phyloP scores from a whole-genome alignment of 768 basidiomycete genomes.

The Termitomyces sp. region DNA sequence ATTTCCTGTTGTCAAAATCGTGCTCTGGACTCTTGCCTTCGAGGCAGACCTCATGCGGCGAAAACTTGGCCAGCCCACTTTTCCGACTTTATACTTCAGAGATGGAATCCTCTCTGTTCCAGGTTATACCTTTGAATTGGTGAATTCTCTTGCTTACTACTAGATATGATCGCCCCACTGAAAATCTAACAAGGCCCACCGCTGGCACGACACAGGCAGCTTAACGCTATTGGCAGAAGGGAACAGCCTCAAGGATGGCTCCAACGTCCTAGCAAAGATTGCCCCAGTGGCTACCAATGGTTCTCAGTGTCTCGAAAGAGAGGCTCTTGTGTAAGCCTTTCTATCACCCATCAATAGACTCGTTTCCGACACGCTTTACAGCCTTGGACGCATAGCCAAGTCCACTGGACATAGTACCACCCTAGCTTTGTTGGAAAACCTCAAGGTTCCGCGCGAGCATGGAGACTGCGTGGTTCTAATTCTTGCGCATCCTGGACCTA shows the following conservation, averaged over 20 bases:
- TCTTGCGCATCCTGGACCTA: constrained; percentile 65
- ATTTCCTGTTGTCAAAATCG: constrained; percentile 1
- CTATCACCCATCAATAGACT: not conserved
- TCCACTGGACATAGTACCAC: constrained; percentile 48
- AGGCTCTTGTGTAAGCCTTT: constrained; percentile 61
- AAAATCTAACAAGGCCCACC: constrained; percentile 39
- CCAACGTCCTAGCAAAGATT: constrained; percentile 68
- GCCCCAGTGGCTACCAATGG: constrained; percentile 70
- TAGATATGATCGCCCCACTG: not conserved
- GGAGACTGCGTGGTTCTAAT: constrained; percentile 73
- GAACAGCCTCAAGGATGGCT: constrained; percentile 65
- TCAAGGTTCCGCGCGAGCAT: constrained; percentile 60
- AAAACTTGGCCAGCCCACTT: constrained; percentile 54
- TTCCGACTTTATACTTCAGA: constrained; percentile 57
- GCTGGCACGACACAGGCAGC: constrained; percentile 73
- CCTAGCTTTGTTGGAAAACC: constrained; percentile 59
- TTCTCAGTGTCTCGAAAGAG: constrained; percentile 68
- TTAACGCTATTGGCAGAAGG: constrained; percentile 69
- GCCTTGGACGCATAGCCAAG: constrained; percentile 47
- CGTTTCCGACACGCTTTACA: constrained; percentile 17
- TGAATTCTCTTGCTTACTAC: constrained; percentile 19
- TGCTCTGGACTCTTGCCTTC: not conserved
- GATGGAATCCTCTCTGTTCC: constrained; percentile 62
- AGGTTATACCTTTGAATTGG: constrained; percentile 72
- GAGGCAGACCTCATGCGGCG: constrained; percentile 34